Percentiles rank a stretch among this genome's conserved stretches.
These are phyloP conservation scores for Laguncularia racemosa DNA, from an alignment of 345 rosid genomes.

Conservation along the genomic window DNA sequence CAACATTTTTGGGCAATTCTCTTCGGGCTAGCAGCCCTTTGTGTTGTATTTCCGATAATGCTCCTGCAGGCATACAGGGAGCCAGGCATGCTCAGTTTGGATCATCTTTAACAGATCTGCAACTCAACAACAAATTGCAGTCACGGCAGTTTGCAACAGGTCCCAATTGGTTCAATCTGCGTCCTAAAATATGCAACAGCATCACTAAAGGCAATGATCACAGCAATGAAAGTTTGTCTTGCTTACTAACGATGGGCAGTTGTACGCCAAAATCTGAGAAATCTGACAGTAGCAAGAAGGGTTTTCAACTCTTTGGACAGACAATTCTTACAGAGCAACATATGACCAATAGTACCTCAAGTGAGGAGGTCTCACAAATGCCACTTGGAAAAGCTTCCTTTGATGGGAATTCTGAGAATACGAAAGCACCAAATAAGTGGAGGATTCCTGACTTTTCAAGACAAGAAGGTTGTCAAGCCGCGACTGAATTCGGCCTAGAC, in stretches of 20 bases:
- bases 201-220: conserved; percentile 19
- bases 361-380: conserved; percentile 30
- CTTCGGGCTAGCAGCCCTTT: conserved; percentile 41
- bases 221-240: conserved; percentile 49
- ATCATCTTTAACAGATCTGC: conserved; percentile 59
- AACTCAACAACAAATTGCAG: conserved; percentile 51
- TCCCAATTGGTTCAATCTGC: conserved; percentile 36
- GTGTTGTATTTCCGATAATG: conserved; percentile 46
- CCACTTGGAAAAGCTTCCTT: conserved; percentile 20
- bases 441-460: conserved; percentile 19
- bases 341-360: conserved; percentile 30
- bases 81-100: conserved; percentile 98
- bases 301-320: conserved; percentile 82
- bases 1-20: conserved; percentile 47
- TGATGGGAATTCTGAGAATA: conserved; percentile 16
- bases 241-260: conserved; percentile 71
- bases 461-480: conserved; percentile 34
- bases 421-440: conserved; percentile 19
- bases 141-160: conserved; percentile 48
- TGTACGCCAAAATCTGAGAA: conserved; percentile 27
- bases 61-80: conserved; percentile 99
- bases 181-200: conserved; percentile 35
- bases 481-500: conserved; percentile 28
- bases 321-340: conserved; percentile 74
- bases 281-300: conserved; percentile 46